phyloP scores from a whole-genome alignment of 2,329 filamentous ascomycete genomes.

The Torrubiellomyces zombiae region DNA sequence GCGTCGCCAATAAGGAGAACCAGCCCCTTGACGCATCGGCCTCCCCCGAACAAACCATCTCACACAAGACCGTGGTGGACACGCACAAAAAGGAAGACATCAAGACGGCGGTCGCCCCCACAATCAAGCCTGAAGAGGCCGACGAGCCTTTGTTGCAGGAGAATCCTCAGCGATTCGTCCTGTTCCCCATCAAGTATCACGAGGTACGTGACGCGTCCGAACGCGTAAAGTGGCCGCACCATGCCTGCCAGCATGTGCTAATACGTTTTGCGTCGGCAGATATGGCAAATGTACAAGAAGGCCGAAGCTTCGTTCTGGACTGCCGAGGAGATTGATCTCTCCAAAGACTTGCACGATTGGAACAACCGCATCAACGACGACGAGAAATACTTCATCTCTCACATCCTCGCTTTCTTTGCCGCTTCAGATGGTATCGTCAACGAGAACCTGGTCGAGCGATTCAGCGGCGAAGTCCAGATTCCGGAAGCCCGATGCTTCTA shows the following conservation, averaged over 20 bases:
- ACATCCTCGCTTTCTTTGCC: constrained; percentile 97
- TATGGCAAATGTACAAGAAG: constrained; percentile 99
- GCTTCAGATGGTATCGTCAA: constrained; percentile 99
- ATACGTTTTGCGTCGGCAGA: constrained; percentile 47
- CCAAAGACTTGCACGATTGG: constrained; percentile 98
- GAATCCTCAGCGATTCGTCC: constrained; percentile 89
- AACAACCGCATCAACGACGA: constrained; percentile 94
- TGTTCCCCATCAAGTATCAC: constrained; percentile 98
- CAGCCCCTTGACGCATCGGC: constrained; percentile 33
- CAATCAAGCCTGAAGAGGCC: constrained; percentile 51
- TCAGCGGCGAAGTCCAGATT: constrained; percentile 91
- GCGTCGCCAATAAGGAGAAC: constrained; percentile 68
- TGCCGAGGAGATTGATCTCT: constrained; percentile 96
- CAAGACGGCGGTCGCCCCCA: constrained; percentile 25
- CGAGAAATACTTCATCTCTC: constrained; percentile 95
- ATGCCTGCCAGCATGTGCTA: constrained; percentile 1
- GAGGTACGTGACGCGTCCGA: constrained; percentile 57
- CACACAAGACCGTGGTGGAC: constrained; percentile 40
- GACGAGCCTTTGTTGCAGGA: constrained; percentile 87
- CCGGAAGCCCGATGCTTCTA: constrained; percentile 99
- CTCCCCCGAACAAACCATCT: constrained; percentile 40
- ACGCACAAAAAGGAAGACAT: constrained; percentile 18
- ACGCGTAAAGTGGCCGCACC: constrained; percentile 50
- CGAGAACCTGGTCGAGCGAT: constrained; percentile 96
- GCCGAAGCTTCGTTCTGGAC: constrained; percentile 99